Evolutionary conservation across 352 stramenopile species (phyloP), one percentile per base, ranked within the genome.

Genomic region (Peronospora destructor): DNA sequence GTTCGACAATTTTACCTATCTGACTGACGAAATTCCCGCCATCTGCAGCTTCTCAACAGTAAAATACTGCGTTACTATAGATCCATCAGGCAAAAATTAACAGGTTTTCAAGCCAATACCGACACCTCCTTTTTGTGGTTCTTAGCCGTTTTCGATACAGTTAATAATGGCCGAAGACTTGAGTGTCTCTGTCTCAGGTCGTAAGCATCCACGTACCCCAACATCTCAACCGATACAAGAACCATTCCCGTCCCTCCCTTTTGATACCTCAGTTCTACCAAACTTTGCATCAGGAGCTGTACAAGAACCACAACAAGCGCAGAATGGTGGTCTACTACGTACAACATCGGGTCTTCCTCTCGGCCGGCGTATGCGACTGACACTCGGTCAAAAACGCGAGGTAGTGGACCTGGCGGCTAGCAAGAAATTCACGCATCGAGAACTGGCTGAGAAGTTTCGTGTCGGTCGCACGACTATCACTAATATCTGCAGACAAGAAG

Each of bases 381-480:
- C 79, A 35, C 73, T 92, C 3, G 82, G 82, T 0, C 82, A 90
- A 58, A 92, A 90, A 62, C 82, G 82, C n/a, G 76, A 90, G 52
- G 78, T 92, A 30, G 73, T 92, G 42, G 82, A 92, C 56, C 50
- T 92, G 14, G 82, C 76, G 3, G 75, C 76, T 6, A 90, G 82
- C 56, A 87, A 90, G 57, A 87, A 89, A 50, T 92, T 90, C 52
- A 92, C 82, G 32, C 82, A 90, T 54, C 77, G 77, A 23, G 79
- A 92, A 52, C 56, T 92, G 41, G 82, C 82, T 14, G 73, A 89
- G 39, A 87, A 87, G 65, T 92, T 92, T 57, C 65, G 63, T 29
- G 78, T 90, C 21, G 78, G 78, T 0, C 76, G 78, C 48, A 92
- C 79, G 25, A 92, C 82, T 14, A 89, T 92, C 60, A 92, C 82